Evolutionary conservation across 2,329 filamentous ascomycete species (phyloP).

Genomic region (Huntiella bhutanensis): DNA sequence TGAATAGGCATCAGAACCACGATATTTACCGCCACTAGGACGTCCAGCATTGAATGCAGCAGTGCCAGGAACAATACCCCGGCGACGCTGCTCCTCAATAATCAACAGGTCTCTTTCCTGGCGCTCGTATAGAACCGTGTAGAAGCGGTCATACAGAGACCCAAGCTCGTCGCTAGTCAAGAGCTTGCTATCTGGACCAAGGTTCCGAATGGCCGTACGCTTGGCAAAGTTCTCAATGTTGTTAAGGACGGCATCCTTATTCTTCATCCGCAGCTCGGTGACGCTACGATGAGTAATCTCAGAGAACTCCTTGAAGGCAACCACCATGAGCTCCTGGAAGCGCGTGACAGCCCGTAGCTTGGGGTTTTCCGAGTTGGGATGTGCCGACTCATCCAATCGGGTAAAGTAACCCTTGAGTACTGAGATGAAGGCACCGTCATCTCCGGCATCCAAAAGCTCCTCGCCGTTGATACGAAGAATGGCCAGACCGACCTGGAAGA

Average conservation of each 20-base stretch:
- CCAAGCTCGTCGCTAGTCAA: constrained; percentile 71
- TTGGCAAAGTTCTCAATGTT: constrained; percentile 97
- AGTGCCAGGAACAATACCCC: constrained; percentile 18
- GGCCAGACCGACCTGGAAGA: constrained; percentile 94
- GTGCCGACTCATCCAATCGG: constrained; percentile 81
- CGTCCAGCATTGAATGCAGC: constrained; percentile 19
- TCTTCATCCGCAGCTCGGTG: constrained; percentile 70
- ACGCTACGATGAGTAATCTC: constrained; percentile 88
- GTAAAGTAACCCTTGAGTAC: constrained; percentile 91
- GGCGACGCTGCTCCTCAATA: constrained; percentile 53
- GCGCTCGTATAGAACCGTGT: constrained; percentile 75
- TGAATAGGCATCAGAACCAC: constrained; percentile 19
- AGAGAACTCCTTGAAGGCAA: constrained; percentile 95
- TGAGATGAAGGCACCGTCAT: constrained; percentile 93
- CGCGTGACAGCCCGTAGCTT: constrained; percentile 85
- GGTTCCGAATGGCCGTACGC: constrained; percentile 83
- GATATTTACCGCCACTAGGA: constrained; percentile 14
- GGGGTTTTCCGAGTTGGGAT: constrained; percentile 86
- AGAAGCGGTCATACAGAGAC: constrained; percentile 85
- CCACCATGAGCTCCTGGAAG: constrained; percentile 97
- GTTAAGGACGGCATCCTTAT: constrained; percentile 83
- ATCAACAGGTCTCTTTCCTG: constrained; percentile 65
- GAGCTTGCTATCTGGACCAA: constrained; percentile 89
- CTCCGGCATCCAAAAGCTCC: constrained; percentile 76
- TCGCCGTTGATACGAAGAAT: constrained; percentile 95